phyloP scores from a whole-genome alignment of 306 rosid species.

The Cicer judaicum region DNA sequence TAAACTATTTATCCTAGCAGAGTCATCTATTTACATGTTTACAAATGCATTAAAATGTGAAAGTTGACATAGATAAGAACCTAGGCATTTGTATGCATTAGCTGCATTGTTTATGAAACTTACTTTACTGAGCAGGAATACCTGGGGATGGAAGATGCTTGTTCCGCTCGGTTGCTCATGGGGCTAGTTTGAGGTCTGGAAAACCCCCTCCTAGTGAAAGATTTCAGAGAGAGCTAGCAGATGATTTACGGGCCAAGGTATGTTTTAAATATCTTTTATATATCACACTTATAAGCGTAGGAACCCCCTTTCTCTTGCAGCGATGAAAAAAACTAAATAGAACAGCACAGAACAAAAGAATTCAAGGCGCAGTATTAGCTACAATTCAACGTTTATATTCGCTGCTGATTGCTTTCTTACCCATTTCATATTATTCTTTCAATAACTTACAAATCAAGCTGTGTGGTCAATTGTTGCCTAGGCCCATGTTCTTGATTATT shows the following conservation, averaged over 20 bases:
- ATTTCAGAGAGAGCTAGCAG: constrained; percentile 78
- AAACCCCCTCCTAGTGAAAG: constrained; percentile 73
- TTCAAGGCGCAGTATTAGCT: neutral
- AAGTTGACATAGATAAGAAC: constrained; percentile 6
- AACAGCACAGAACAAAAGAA: constrained; percentile 17
- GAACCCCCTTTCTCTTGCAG: neutral
- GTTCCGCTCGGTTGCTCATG: constrained; percentile 90
- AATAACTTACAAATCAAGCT: neutral
- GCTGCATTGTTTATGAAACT: constrained; percentile 37
- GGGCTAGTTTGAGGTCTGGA: constrained; percentile 80
- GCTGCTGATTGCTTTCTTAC: constrained; percentile 21
- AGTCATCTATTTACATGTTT: constrained; percentile 22
- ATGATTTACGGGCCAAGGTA: constrained; percentile 74
- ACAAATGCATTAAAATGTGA: neutral
- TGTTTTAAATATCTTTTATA: constrained; percentile 39
- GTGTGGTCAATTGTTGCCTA: constrained; percentile 20
- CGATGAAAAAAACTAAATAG: constrained; percentile 14
- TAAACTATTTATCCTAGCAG: too few relatives aligned
- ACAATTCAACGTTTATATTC: constrained; percentile 24
- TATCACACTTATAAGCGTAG: constrained; percentile 21
- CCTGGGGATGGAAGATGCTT: constrained; percentile 98
- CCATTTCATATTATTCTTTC: constrained; percentile 1
- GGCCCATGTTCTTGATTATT: constrained; percentile 31
- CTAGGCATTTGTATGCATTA: neutral
- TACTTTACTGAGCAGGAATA: constrained; percentile 65